Base-by-base conservation (phyloP, 140 eudicot genomes). In the Stevia rebaudiana region DNA sequence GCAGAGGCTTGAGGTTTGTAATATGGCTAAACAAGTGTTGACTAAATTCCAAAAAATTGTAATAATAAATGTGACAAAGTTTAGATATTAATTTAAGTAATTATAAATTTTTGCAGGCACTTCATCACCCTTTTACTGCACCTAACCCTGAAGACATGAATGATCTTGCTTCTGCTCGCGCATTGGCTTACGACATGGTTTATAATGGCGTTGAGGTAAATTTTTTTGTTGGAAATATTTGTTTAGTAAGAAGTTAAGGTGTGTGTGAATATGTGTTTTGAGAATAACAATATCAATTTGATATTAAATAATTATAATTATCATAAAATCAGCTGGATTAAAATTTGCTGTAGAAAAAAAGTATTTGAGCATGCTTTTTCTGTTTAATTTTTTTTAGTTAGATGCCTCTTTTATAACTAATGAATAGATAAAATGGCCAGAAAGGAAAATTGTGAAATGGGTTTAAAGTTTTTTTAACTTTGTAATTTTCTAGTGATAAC, bases 141-240 rank as follows among this genome's bases (percentile, higher is more conserved):
- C 98, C 96, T 11, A 77, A 92, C 70, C 95, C 98, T 11, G 95
- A 88, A 72, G 98, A 92, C 73, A 76, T 90, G 88, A 69, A 82
- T 11, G 89, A 90, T 77, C 86, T 90, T 42, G 67, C 96, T 51
- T 87, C 96, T 64, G 98, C 98, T 30, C 92, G 98, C 60, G 98
- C 98, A 47, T 88, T 92, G 72, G 98, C 98, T 57, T 92, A 92
- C 81, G 98, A 92, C 89, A 87, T 92, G 96, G 98, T 92, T 72
- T 92, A 92, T 83, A 90, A 90, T 60, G 98, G 98, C 33, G 95
- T 87, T 37, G 97, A 90, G 95, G 97, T 90, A 79, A 43, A 12
- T 56, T 59, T 46, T 13, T 13, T 0, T 23, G 46, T 8, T 31
- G 33, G 33, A 40, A 11, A 40, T 61, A 21, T 40, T 22, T 4